Evolutionary conservation across 441 rosid species (phyloP).

Genomic region (Biscutella auriculata): DNA sequence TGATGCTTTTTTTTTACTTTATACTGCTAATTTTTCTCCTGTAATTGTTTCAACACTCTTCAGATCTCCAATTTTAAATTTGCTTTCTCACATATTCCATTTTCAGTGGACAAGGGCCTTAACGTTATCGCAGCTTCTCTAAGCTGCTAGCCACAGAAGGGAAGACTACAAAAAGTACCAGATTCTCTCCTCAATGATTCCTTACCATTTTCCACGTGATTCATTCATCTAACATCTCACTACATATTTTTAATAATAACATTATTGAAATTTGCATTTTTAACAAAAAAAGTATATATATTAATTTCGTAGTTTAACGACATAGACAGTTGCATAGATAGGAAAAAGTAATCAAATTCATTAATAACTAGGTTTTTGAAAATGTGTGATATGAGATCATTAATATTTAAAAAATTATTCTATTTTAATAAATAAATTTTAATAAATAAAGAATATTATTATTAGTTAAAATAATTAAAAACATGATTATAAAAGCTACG

Average conservation of each 20-base stretch:
- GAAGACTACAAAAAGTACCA: conserved; percentile 10
- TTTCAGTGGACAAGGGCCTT: conserved; percentile 6
- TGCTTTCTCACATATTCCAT: background rate
- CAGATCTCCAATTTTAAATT: background rate
- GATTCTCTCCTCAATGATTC: background rate
- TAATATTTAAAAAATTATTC: too few species aligned
- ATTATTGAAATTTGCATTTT: background rate
- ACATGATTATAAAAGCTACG: too few species aligned
- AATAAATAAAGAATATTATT: too few species aligned
- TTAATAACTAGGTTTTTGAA: too few species aligned
- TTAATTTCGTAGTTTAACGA: too few species aligned
- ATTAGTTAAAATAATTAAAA: too few species aligned
- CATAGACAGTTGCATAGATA: too few species aligned
- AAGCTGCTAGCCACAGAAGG: conserved; percentile 5
- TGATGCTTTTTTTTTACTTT: background rate
- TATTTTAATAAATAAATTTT: too few species aligned
- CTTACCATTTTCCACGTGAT: conserved; percentile 3
- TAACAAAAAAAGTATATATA: too few species aligned
- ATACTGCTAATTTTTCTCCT: background rate
- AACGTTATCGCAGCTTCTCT: conserved; percentile 8
- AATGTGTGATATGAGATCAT: too few species aligned
- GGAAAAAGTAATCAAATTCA: too few species aligned
- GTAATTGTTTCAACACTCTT: background rate
- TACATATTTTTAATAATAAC: background rate
- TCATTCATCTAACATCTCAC: background rate